Conservation (phyloP, 306 rosid species). For the Malus asiatica region DNA sequence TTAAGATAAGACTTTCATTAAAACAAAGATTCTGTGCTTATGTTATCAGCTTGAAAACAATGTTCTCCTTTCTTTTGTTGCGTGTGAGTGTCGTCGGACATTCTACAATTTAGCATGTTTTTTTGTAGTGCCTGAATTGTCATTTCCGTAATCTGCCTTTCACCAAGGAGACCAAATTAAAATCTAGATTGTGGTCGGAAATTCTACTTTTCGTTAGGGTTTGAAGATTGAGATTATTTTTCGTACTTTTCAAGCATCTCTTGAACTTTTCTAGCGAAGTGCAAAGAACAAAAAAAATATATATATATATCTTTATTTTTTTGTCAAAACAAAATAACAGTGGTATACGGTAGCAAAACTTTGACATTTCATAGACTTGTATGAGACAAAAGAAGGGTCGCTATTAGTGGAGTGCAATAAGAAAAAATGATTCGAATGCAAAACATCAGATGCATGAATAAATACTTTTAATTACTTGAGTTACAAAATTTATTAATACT, state of each 20-base stretch:
- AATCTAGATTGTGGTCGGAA: neutral
- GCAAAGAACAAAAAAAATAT: neutral
- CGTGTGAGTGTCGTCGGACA: neutral
- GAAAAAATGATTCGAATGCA: no score
- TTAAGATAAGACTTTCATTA: neutral
- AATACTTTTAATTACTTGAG: no score
- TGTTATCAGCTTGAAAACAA: neutral
- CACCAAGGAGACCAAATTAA: constrained; percentile 2
- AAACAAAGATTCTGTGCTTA: neutral
- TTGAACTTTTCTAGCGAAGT: neutral
- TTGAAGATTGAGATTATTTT: neutral
- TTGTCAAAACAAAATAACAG: neutral
- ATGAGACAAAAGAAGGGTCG: no score
- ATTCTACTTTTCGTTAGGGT: neutral
- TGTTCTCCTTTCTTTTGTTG: neutral
- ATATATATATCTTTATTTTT: neutral
- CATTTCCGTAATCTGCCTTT: neutral
- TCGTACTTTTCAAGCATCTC: neutral
- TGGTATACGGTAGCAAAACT: neutral
- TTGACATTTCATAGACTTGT: no score
- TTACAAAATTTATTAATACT: no score
- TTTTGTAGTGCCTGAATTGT: neutral
- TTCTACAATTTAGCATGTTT: no score
- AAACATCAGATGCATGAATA: no score
- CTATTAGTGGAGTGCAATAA: no score